Evolutionary conservation across 108 stramenopile genomes (phyloP).

Genomic region (Fistulifera pelliculosa): DNA sequence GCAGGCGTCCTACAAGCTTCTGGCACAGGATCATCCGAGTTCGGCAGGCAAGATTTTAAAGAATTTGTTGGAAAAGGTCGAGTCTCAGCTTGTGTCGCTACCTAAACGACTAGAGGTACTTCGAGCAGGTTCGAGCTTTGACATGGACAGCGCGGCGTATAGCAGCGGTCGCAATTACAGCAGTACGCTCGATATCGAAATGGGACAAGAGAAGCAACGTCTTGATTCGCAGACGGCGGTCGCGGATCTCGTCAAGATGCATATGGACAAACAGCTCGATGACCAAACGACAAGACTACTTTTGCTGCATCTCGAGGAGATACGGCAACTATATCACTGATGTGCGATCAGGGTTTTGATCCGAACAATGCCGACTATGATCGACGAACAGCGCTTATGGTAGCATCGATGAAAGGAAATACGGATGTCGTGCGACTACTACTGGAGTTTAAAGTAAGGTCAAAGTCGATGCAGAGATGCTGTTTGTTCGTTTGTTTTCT

Average conservation of each 20-base stretch:
- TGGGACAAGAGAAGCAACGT: neutral
- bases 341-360: constrained; percentile 63
- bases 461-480: constrained; percentile 1
- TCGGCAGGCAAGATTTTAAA: constrained; percentile 33
- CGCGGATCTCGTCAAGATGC: constrained; percentile 50
- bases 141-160: neutral
- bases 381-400: constrained; percentile 57
- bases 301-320: constrained; percentile 58
- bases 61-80: constrained; percentile 37
- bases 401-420: constrained; percentile 63
- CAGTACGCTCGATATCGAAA: neutral
- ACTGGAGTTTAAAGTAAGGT: constrained; percentile 23
- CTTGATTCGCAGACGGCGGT: constrained; percentile 17
- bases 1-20: constrained; percentile 26
- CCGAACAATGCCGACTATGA: constrained; percentile 63
- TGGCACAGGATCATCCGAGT: constrained; percentile 38
- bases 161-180: neutral
- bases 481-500: neutral
- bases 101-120: constrained; percentile 22
- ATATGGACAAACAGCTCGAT: constrained; percentile 46
- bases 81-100: constrained; percentile 10
- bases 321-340: constrained; percentile 43
- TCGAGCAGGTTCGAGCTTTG: constrained; percentile 31
- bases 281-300: constrained; percentile 56
- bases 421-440: constrained; percentile 40